Base-by-base conservation (phyloP, 2,329 filamentous ascomycete species). In the Cyclaneusma minus region DNA sequence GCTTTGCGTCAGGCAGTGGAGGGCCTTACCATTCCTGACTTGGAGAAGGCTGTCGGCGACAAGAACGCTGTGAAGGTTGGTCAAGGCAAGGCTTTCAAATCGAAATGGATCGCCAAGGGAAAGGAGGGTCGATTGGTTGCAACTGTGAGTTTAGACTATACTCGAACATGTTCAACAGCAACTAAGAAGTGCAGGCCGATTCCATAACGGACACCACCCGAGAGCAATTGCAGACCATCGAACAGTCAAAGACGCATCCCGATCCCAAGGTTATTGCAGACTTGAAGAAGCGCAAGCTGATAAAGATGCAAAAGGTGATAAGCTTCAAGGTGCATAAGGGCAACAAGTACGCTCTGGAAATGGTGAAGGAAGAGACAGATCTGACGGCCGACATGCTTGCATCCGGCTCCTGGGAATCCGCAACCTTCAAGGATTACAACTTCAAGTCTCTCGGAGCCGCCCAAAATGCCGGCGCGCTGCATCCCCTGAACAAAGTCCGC, bases 281-380 rank as follows among this genome's bases (percentile, higher is more conserved):
- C 35, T 59, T 93, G 39, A 85, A 77, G 58, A 94, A 94, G 64
- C 73, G 87, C 47, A 95, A 94, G 58, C 67, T 98, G 25, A 64
- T 94, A 36, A 75, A 67, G 38, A 62, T 82, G 45, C 72, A 82
- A 41, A 95, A 94, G 60, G 68, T 81, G 31, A 78, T 92, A 42
- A 73, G 62, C 50, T 98, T 89, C 65, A 78, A 68, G 40, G 72
- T 92, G 33, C 60, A 60, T 33, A 94, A 94, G 60, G 89, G 84
- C 0, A 56, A 73, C 33, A 92, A 92, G 52, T 98, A 84, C 49
- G 81, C 84, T 22, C 68, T 79, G 25, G 78, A 93, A 54, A 80
- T 95, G 37, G 65, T 78, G 23, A 83, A 91, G 54, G 85, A 95
- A 58, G 83, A 91, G 55, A 94, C 89, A 22, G 89, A 98, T 49